Percentiles rank a stretch among this genome's conserved stretches.
Conservation (phyloP, 2,329 filamentous ascomycete species). For the Aspergillus costaricaensis region DNA sequence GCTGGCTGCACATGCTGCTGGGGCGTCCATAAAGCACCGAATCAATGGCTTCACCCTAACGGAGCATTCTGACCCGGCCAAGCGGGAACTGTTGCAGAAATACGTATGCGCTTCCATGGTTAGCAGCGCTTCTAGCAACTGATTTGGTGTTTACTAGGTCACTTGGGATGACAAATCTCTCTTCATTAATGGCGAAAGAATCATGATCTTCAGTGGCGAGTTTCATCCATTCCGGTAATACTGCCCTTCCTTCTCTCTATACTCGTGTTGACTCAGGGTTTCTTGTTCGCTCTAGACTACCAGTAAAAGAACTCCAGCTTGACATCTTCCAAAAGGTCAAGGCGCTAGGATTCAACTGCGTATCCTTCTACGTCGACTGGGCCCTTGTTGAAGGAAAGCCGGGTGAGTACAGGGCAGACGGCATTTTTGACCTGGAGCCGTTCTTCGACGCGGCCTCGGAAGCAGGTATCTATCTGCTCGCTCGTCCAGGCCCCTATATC, state of each 20-base stretch:
- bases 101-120: constrained; percentile 48
- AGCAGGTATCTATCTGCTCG: constrained; percentile 75
- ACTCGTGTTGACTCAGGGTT: background rate
- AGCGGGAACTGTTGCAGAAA: constrained; percentile 56
- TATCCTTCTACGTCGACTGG: constrained; percentile 81
- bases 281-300: constrained; percentile 47
- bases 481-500: constrained; percentile 72
- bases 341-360: constrained; percentile 74
- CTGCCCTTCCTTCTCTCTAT: background rate
- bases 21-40: constrained; percentile 53
- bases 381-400: constrained; percentile 72
- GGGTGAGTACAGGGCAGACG: constrained; percentile 69
- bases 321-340: constrained; percentile 83
- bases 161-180: constrained; percentile 74
- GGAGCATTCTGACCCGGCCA: constrained; percentile 40
- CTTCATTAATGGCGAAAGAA: constrained; percentile 67
- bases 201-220: constrained; percentile 73
- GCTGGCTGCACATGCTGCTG: constrained; percentile 49
- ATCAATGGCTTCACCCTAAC: constrained; percentile 51
- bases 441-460: constrained; percentile 75
- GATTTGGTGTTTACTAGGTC: constrained; percentile 41
- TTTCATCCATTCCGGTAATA: constrained; percentile 66
- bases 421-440: constrained; percentile 69
- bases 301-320: constrained; percentile 64
- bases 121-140: background rate